Conservation (phyloP, 2,329 filamentous ascomycete species). For the Cladobotryum mycophilum region DNA sequence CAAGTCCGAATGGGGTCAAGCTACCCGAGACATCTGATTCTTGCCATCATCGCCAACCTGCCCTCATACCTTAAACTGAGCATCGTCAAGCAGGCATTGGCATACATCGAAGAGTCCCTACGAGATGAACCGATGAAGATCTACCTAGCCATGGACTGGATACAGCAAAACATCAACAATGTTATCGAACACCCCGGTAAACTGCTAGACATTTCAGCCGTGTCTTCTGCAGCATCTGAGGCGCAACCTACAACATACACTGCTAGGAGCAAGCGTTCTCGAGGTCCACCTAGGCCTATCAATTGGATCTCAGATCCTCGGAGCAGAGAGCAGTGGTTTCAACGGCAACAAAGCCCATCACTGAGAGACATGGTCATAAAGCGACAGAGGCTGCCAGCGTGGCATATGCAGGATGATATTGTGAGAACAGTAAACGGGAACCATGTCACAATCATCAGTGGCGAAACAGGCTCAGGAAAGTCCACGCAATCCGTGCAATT, state of each 20-base stretch:
- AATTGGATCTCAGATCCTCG: constrained; percentile 54
- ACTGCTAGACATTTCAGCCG: constrained; percentile 76
- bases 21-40: constrained; percentile 67
- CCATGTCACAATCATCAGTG: constrained; percentile 93
- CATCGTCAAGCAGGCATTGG: constrained; percentile 69
- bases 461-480: constrained; percentile 95
- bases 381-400: constrained; percentile 75
- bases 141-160: constrained; percentile 84
- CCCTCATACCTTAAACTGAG: constrained; percentile 93
- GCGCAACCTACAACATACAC: constrained; percentile 29
- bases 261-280: constrained; percentile 23
- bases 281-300: constrained; percentile 52
- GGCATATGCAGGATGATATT: constrained; percentile 73
- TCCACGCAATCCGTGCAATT: constrained; percentile 97
- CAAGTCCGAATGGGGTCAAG: constrained; percentile 66
- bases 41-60: constrained; percentile 64
- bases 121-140: constrained; percentile 82
- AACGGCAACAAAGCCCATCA: constrained; percentile 56
- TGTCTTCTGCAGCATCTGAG: constrained; percentile 60
- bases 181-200: constrained; percentile 81
- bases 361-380: constrained; percentile 70
- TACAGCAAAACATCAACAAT: constrained; percentile 75
- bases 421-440: constrained; percentile 67
- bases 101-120: constrained; percentile 63
- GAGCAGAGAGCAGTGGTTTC: constrained; percentile 63